Base-by-base conservation (phyloP, 2,329 filamentous ascomycete genomes). In the Trichophyton verrucosum region DNA sequence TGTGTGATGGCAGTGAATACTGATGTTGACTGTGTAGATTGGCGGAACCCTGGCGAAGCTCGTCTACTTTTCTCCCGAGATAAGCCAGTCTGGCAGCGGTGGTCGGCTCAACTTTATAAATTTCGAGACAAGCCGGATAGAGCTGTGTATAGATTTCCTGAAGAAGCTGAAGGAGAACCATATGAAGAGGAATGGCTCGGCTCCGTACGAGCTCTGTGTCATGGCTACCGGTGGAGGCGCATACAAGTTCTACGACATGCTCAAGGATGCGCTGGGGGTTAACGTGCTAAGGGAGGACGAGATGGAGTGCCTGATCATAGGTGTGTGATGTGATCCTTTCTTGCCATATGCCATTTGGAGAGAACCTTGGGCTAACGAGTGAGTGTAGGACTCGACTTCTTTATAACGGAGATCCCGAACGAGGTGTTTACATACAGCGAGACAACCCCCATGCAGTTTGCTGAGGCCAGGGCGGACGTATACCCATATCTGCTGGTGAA, bases 401-500 rank as follows among this genome's bases (percentile, higher is more conserved):
- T 99, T 80, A 97, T 97, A 71, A 95, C 90, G 65, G 91, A 97
- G 72, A 97, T 99, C 62, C 94, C 94, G 20, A 85, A 88, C 67
- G 94, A 99, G 75, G 92, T 99, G 60, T 99, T 99, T 71, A 96
- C 91, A 20, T 97, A 97, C 75, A 91, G 88, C 71, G 92, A 95
- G 72, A 82, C 83, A 38, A 86, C 94, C 67, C 91, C 91, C 3
- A 95, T 96, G 88, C 84, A 89, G 69, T 97, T 96, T 71, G 85
- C 87, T 66, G 83, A 86, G 63, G 85, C 90, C 1, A 80, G 81
- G 51, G 79, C 85, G n/a, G 85, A 92, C 66, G 90, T 96, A 62
- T 97, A 99, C 72, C 94, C 94, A 1, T 99, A 99, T 72, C 85
- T 99, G 49, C 85, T 99, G 33, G 94, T 99, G 69, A 99, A 99